These are phyloP conservation scores for Pseudopithomyces chartarum DNA, from an alignment of 2,329 filamentous ascomycete species.

Conservation along the genomic window DNA sequence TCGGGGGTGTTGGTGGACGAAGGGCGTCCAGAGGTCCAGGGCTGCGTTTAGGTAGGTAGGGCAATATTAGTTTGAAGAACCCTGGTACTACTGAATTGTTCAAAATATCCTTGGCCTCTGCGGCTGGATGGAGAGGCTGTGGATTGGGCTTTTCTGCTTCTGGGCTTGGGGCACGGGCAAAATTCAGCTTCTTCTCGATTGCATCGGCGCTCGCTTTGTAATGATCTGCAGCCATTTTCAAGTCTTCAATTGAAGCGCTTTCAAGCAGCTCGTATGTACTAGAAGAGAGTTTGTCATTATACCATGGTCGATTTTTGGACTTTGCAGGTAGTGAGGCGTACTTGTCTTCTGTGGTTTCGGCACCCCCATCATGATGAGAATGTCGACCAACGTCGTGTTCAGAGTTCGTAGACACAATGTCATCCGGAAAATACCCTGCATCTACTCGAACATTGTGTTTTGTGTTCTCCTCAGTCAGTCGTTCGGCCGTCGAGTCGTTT, in stretches of 20 bases:
- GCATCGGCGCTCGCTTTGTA: background rate
- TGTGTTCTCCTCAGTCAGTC: background rate
- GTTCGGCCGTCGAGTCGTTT: background rate
- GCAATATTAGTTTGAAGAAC: no score
- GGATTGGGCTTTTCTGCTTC: background rate
- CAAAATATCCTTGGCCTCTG: no score
- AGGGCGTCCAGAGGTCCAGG: no score
- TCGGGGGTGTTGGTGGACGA: background rate
- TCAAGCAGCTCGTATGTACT: background rate
- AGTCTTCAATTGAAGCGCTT: background rate
- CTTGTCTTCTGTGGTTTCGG: background rate
- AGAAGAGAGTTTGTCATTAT: background rate
- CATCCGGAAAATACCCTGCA: background rate
- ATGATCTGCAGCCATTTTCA: background rate
- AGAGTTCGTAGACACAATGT: no score
- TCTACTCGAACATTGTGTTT: background rate
- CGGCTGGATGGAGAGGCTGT: background rate
- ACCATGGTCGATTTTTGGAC: background rate
- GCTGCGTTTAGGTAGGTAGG: no score
- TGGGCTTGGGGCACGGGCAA: background rate
- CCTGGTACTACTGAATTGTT: no score
- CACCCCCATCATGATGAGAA: no score
- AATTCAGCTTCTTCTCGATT: background rate
- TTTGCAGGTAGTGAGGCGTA: background rate
- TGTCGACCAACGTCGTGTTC: no score